phyloP scores from a whole-genome alignment of 2,329 filamentous ascomycete genomes.

The Pestalotiopsis sp. region DNA sequence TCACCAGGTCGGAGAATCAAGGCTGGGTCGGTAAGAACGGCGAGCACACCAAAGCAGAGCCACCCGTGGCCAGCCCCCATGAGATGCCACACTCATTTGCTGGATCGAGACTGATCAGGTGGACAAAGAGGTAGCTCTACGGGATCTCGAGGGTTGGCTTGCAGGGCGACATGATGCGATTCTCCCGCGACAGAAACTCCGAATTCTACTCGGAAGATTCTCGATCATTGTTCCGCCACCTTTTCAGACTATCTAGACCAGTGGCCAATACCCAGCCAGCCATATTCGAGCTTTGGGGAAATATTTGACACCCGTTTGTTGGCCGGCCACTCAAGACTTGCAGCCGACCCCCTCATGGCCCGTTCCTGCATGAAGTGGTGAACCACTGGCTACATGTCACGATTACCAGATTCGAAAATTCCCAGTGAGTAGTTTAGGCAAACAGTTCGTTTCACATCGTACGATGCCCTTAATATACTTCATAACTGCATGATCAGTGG shows the following conservation, averaged over 20 bases:
- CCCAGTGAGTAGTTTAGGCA: slow-evolving; percentile 3
- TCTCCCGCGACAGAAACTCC: neutral
- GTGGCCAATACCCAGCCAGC: slow-evolving; percentile 8
- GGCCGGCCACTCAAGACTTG: slow-evolving; percentile 1
- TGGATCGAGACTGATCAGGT: neutral
- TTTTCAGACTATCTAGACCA: neutral
- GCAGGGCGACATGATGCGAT: neutral
- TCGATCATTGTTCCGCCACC: slow-evolving; percentile 1
- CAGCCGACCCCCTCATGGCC: neutral
- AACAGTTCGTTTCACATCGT: neutral
- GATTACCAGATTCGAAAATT: neutral
- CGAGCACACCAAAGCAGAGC: neutral
- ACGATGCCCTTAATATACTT: slow-evolving; percentile 3
- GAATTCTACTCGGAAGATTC: neutral
- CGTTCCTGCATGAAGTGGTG: slow-evolving; percentile 7
- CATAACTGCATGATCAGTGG: neutral
- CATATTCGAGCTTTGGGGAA: neutral
- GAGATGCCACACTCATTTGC: neutral
- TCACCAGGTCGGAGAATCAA: neutral
- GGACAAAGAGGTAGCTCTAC: neutral
- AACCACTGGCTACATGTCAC: neutral
- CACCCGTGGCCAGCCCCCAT: neutral
- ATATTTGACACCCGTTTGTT: neutral
- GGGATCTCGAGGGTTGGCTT: neutral
- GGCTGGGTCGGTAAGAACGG: neutral